Conservation (phyloP, 2,329 filamentous ascomycete species). For the Talaromyces verruculosus region DNA sequence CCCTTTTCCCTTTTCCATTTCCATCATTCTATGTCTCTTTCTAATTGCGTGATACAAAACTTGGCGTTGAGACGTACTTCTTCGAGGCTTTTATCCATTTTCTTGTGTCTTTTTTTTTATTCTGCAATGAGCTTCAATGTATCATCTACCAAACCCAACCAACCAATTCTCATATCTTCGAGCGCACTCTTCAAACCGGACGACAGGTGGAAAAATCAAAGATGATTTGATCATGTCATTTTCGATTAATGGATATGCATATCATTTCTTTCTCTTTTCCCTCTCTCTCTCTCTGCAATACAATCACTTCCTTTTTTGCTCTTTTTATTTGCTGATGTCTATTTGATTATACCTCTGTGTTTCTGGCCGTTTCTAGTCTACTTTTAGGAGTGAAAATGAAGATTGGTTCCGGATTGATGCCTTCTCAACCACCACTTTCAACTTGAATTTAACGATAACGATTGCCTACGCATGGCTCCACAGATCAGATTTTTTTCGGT, state of each 20-base stretch:
- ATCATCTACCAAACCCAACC: slow-evolving; percentile 16
- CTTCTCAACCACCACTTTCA: background rate
- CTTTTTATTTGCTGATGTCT: background rate
- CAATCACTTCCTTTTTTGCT: background rate
- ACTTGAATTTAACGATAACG: background rate
- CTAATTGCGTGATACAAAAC: slow-evolving; percentile 34
- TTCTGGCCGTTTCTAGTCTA: background rate
- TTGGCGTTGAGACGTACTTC: slow-evolving; percentile 34
- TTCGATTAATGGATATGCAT: slow-evolving; percentile 5
- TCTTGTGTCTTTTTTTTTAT: slow-evolving; percentile 28
- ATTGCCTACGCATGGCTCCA: background rate
- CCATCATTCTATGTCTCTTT: slow-evolving; percentile 23
- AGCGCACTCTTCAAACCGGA: background rate
- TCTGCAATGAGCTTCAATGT: slow-evolving; percentile 16
- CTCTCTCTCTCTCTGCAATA: background rate
- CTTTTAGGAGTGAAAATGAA: slow-evolving; percentile 1
- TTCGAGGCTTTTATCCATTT: slow-evolving; percentile 36
- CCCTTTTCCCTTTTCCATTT: slow-evolving; percentile 18
- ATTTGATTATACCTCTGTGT: slow-evolving; percentile 2
- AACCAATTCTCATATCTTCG: background rate
- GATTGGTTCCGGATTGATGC: background rate
- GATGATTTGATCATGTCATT: slow-evolving; percentile 1
- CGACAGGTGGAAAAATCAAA: background rate
- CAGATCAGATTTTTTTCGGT: no score
- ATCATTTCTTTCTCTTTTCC: background rate